Percentiles rank a stretch among this genome's conserved stretches.
phyloP scores from a whole-genome alignment of 768 basidiomycete species.

The Psilocybe sp. region DNA sequence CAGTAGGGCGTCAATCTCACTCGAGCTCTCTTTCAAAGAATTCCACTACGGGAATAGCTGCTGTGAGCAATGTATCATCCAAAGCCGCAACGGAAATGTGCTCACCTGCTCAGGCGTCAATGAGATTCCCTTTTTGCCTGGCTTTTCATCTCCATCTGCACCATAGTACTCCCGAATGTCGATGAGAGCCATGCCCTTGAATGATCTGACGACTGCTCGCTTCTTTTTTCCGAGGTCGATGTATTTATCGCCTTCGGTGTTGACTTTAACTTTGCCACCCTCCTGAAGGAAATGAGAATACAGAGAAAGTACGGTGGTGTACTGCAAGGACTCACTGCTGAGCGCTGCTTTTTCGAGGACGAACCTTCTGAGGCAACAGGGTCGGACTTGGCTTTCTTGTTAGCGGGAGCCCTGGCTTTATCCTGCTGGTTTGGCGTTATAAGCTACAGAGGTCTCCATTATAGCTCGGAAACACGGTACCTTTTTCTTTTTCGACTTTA shows the following conservation, averaged over 20 bases:
- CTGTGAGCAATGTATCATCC: background rate
- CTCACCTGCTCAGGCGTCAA: constrained; percentile 61
- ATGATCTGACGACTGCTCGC: constrained; percentile 52
- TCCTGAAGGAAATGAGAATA: background rate
- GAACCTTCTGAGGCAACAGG: background rate
- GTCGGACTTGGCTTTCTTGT: background rate
- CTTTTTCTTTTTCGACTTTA: background rate
- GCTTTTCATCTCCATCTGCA: constrained; percentile 54
- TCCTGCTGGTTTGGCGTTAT: no score
- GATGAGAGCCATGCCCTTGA: constrained; percentile 52
- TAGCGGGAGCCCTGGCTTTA: background rate
- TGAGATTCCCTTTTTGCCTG: constrained; percentile 81
- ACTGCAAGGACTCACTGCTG: no score
- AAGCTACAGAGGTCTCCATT: no score
- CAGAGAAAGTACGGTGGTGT: no score
- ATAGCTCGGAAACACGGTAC: background rate
- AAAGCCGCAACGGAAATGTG: background rate
- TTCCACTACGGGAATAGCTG: constrained; percentile 46
- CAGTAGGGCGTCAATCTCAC: constrained; percentile 53
- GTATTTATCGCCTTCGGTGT: constrained; percentile 47
- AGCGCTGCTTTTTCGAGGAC: no score
- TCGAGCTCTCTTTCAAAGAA: constrained; percentile 39
- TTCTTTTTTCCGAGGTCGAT: constrained; percentile 72
- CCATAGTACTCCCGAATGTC: constrained; percentile 78
- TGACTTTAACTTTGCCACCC: constrained; percentile 24